Evolutionary conservation across 2,329 filamentous ascomycete genomes (phyloP).

Genomic region (Trichoderma polysporum): DNA sequence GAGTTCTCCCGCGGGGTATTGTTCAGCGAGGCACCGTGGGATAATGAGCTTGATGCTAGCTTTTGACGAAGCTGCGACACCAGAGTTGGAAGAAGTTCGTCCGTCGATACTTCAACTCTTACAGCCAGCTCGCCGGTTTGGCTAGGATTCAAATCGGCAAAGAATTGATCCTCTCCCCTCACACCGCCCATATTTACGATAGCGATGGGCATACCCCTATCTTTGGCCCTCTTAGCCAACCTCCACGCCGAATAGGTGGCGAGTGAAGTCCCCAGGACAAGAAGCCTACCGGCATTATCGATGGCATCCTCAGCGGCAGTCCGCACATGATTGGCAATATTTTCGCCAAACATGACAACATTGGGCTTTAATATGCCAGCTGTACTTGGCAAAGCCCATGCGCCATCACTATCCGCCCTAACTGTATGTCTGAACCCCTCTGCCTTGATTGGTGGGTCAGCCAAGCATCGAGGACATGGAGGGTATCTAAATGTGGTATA

Average conservation of each 20-base stretch:
- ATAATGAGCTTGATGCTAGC: conserved; percentile 10
- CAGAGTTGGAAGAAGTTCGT: conserved; percentile 56
- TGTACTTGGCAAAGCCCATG: conserved; percentile 64
- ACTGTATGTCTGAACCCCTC: conserved; percentile 60
- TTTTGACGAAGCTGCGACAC: conserved; percentile 50
- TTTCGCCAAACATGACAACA: conserved; percentile 96
- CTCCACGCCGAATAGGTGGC: conserved; percentile 96
- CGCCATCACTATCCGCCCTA: conserved; percentile 75
- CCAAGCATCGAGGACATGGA: conserved; percentile 77
- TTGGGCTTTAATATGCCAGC: conserved; percentile 88
- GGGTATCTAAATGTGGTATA: conserved; percentile 92
- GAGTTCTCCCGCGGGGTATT: conserved; percentile 25
- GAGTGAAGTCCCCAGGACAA: conserved; percentile 84
- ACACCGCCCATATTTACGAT: conserved; percentile 87
- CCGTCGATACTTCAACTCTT: conserved; percentile 58
- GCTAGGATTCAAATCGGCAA: conserved; percentile 52
- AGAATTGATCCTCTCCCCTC: conserved; percentile 73
- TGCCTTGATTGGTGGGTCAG: conserved; percentile 55
- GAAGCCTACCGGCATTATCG: conserved; percentile 69
- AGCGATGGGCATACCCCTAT: conserved; percentile 79
- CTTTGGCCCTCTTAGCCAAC: conserved; percentile 77
- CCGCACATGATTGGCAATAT: conserved; percentile 69
- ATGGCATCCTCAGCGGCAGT: conserved; percentile 74
- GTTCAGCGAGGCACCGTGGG: neutral
- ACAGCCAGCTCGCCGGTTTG: conserved; percentile 54